A percentile compares a stretch with the other conserved stretches of the same genome.
Evolutionary conservation across 108 stramenopile species (phyloP).

Genomic region (Nannochloropsis granulata): DNA sequence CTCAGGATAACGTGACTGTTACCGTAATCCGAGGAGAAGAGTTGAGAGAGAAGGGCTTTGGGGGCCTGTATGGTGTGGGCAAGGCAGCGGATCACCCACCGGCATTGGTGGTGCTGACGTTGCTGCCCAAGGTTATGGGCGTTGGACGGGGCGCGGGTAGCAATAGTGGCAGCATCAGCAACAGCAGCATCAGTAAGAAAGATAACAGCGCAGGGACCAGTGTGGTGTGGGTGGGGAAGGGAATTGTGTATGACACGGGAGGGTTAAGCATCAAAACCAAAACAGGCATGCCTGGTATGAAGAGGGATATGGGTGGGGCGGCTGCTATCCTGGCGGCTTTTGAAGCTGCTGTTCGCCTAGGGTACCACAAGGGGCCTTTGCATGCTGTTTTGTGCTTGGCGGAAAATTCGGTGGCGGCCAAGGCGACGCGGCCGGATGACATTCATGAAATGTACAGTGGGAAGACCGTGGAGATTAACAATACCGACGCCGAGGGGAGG

Average conservation of each 20-base stretch:
- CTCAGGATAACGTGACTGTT: slow-evolving; percentile 33
- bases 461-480: slow-evolving; percentile 75
- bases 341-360: slow-evolving; percentile 37
- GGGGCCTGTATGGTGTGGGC: slow-evolving; percentile 64
- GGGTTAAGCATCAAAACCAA: slow-evolving; percentile 44
- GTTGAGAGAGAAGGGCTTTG: slow-evolving; percentile 51
- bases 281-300: slow-evolving; percentile 74
- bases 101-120: slow-evolving; percentile 51
- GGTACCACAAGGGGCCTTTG: slow-evolving; percentile 25
- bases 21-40: slow-evolving; percentile 58
- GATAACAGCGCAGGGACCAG: slow-evolving; percentile 1
- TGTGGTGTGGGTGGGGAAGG: slow-evolving; percentile 65
- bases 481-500: slow-evolving; percentile 71
- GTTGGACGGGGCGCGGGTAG: background rate
- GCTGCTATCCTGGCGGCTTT: slow-evolving; percentile 67
- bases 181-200: background rate
- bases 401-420: slow-evolving; percentile 58
- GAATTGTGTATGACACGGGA: slow-evolving; percentile 71
- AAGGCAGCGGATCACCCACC: slow-evolving; percentile 64
- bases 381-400: slow-evolving; percentile 57
- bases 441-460: slow-evolving; percentile 58
- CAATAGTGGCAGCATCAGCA: background rate
- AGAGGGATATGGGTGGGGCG: slow-evolving; percentile 64
- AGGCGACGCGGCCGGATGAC: slow-evolving; percentile 68
- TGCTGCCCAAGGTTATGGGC: slow-evolving; percentile 23